These are phyloP conservation scores for Lagenaria siceraria DNA, from an alignment of 306 rosid genomes.

Conservation along the genomic window DNA sequence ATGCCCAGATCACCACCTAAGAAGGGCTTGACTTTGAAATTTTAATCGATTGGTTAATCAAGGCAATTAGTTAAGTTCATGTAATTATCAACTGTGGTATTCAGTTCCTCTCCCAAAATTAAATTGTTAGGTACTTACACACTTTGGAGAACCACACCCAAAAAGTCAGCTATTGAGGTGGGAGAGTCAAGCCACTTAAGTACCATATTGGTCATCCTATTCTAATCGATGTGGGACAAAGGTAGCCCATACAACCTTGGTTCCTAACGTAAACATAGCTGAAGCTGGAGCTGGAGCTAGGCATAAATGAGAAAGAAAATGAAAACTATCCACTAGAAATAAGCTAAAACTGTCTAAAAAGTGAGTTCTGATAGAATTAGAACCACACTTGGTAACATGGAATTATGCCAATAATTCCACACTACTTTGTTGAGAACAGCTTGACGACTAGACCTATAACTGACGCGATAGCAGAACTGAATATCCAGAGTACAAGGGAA, in stretches of 20 bases:
- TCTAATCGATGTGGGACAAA: no score
- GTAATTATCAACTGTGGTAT: neutral
- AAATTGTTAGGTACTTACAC: no score
- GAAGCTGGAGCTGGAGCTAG: neutral
- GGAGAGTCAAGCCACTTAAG: no score
- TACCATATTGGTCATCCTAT: no score
- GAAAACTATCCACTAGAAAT: neutral
- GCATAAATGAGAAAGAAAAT: neutral
- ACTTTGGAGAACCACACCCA: no score
- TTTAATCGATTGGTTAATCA: neutral
- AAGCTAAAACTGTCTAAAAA: neutral
- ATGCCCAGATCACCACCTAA: neutral
- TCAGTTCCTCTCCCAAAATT: neutral
- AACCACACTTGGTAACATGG: neutral
- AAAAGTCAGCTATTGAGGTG: no score
- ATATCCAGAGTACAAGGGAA: constrained; percentile 27
- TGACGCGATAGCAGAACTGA: constrained; percentile 35
- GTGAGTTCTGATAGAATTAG: neutral
- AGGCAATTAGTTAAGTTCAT: neutral
- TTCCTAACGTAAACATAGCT: neutral
- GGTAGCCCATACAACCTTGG: no score
- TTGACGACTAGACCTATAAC: constrained; percentile 33
- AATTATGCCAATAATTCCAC: neutral
- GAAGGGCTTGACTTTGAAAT: neutral
- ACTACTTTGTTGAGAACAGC: constrained; percentile 23